phyloP scores from a whole-genome alignment of 2,329 filamentous ascomycete species.

The Elsinoe fawcettii region DNA sequence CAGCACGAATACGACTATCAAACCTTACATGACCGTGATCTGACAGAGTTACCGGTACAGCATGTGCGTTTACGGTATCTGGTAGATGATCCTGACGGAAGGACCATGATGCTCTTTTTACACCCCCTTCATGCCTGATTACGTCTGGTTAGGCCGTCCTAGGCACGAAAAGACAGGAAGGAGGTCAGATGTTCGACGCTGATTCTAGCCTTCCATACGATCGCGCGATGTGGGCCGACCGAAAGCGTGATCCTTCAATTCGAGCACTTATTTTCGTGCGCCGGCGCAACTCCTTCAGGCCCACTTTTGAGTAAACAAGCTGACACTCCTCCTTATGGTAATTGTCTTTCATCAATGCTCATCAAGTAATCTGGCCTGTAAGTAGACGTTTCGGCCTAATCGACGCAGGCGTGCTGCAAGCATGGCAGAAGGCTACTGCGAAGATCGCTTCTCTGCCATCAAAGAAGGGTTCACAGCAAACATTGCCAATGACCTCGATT shows the following conservation, averaged over 20 bases:
- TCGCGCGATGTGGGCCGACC: conserved; percentile 9
- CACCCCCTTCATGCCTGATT: conserved; percentile 5
- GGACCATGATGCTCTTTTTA: background rate
- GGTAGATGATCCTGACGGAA: background rate
- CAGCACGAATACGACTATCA: conserved; percentile 6
- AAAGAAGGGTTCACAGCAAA: conserved; percentile 30
- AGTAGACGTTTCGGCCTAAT: too few species aligned
- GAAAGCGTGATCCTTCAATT: conserved; percentile 7
- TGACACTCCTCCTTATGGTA: too few species aligned
- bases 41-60: background rate
- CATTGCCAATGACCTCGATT: conserved; percentile 34
- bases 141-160: background rate
- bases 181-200: conserved; percentile 1
- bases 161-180: conserved; percentile 5
- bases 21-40: background rate
- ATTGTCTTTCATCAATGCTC: too few species aligned
- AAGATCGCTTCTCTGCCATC: conserved; percentile 33
- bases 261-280: background rate
- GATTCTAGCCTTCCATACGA: background rate
- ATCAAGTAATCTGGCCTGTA: too few species aligned
- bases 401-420: background rate
- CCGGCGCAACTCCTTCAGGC: background rate
- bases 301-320: too few species aligned
- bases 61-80: background rate
- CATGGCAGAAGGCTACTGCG: conserved; percentile 30